Percentiles rank a stretch among this genome's conserved stretches.
Conservation (phyloP, 495 filamentous ascomycete genomes). For the Aspergillus sclerotioniger region DNA sequence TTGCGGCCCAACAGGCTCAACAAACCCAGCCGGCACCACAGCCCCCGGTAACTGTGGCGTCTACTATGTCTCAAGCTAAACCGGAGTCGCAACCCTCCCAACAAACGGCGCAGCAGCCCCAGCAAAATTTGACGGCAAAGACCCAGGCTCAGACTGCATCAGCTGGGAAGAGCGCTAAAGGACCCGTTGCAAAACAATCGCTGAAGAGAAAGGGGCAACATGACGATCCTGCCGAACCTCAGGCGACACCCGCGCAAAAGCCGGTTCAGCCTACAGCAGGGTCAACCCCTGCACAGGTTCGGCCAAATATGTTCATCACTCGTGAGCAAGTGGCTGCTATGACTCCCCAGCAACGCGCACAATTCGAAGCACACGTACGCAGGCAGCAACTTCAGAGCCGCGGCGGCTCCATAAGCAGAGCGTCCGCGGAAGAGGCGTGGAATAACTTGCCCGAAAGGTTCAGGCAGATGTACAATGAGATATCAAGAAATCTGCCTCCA, state of each 20-base stretch:
- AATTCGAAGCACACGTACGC: conserved; percentile 38
- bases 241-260: conserved; percentile 40
- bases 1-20: conserved; percentile 33
- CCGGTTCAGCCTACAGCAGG: conserved; percentile 31
- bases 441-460: conserved; percentile 38
- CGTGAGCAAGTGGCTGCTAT: conserved; percentile 53
- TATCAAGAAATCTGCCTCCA: conserved; percentile 31
- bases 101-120: conserved; percentile 1
- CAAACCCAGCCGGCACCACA: conserved; percentile 37
- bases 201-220: conserved; percentile 57
- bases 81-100: conserved; percentile 19
- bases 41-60: conserved; percentile 29
- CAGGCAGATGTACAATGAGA: conserved; percentile 39
- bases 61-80: conserved; percentile 24
- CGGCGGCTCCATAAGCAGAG: conserved; percentile 26
- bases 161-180: conserved; percentile 28
- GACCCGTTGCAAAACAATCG: conserved; percentile 31
- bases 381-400: conserved; percentile 33
- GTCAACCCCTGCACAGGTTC: conserved; percentile 31
- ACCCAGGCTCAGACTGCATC: conserved; percentile 23
- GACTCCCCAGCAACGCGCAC: conserved; percentile 48
- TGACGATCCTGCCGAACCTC: conserved; percentile 62
- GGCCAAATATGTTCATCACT: conserved; percentile 36
- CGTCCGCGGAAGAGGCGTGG: conserved; percentile 40
- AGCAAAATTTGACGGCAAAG: conserved; percentile 23